Base-by-base conservation (phyloP, 352 stramenopile genomes). In the Thalassiosira livingstoniorum region DNA sequence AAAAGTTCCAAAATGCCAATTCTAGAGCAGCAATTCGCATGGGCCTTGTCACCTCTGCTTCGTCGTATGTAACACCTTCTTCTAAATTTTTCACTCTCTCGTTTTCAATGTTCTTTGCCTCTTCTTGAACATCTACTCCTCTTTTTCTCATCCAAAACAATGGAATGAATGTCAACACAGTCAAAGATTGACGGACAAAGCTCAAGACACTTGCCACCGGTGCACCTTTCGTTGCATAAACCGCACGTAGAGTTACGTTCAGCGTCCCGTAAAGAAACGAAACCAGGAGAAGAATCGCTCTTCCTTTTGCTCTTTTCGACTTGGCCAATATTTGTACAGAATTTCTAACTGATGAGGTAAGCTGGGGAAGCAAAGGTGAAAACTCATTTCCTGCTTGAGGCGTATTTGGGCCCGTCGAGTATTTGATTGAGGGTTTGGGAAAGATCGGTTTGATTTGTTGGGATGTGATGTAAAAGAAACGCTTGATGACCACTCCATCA, bases 1-100 rank as follows among this genome's bases (percentile, higher is more conserved):
- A 75, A 70, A 86, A 88, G 66, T 90, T 90, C 80, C 80, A 92
- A 63, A 90, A 67, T 4, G 80, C 86, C 69, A 92, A 76, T 68
- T 92, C 86, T 0, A 88, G 32, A 15, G 81, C 86, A 31, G 65
- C 75, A 27, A 64, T 45, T 72, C 80, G 83, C 74, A 80, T 71
- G 27, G 80, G 80, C 42, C 78, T 66, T 2, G 35, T 60, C 0
- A 31, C 53, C 23, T 54, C 54, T n/a, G 13, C 62, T 2, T 34
- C 54, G n/a, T 23, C 64, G 21, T 18, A n/a, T n/a, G n/a, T n/a
- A n/a, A n/a, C 2, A 53, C 42, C n/a, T 23, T 62, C n/a, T 2
- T 39, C 11, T 47, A 18, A 39, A 10, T 42, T 5, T n/a, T 64
- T 25, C 21, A 21, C 35, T 42, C 61, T 13, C n/a, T n/a, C n/a